Percentiles rank a stretch among this genome's conserved stretches.
phyloP scores from a whole-genome alignment of 768 basidiomycete species.

The Myochromella boudieri region DNA sequence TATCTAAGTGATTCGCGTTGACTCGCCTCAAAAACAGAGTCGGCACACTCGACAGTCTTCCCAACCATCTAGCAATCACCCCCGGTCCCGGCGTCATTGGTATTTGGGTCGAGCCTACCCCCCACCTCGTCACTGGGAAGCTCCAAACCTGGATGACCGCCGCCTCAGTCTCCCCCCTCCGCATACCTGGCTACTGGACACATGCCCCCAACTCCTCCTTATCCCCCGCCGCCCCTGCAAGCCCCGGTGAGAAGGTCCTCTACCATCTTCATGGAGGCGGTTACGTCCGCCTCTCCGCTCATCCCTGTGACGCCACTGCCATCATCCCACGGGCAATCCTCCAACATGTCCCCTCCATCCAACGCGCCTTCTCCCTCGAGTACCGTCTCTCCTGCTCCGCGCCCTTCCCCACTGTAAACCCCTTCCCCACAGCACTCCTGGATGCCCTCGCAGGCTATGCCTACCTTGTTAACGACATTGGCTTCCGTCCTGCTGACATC shows the following conservation, averaged over 20 bases:
- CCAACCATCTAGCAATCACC: conserved; percentile 41
- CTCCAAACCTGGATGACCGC: conserved; percentile 38
- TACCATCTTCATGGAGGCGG: conserved; percentile 64
- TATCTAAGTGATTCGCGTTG: background rate
- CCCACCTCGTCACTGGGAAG: conserved; percentile 42
- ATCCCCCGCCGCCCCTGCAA: conserved; percentile 35
- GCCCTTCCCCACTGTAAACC: background rate
- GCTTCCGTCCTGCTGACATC: background rate
- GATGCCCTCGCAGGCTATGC: background rate
- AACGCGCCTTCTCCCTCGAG: background rate
- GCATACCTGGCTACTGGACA: conserved; percentile 59
- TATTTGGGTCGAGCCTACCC: conserved; percentile 46
- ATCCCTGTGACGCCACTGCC: background rate
- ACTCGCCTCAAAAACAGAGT: conserved; percentile 24
- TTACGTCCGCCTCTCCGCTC: conserved; percentile 37
- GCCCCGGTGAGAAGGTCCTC: conserved; percentile 55
- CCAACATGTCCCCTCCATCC: background rate
- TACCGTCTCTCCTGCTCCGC: background rate
- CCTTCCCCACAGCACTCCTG: background rate
- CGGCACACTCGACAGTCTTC: conserved; percentile 29
- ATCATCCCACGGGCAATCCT: background rate
- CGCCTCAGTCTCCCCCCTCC: conserved; percentile 38
- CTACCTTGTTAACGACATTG: background rate
- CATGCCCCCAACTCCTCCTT: conserved; percentile 39
- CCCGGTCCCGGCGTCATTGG: conserved; percentile 42